Conservation (phyloP, 257 asterid species). For the Paulownia fortunei region DNA sequence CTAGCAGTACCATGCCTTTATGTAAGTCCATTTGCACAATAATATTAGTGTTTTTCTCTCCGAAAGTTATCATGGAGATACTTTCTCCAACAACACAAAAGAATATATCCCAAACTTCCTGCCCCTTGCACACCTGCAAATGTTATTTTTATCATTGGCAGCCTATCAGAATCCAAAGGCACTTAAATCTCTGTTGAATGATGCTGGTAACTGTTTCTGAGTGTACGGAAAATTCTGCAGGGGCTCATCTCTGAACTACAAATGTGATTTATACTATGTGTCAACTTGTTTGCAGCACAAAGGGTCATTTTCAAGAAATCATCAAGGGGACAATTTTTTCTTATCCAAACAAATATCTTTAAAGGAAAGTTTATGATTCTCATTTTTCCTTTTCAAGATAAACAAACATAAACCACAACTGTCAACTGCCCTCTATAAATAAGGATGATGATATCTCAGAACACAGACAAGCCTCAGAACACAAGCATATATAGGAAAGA, state of each 20-base stretch:
- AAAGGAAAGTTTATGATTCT: conserved; percentile 37
- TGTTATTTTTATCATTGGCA: conserved; percentile 24
- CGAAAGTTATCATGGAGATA: conserved; percentile 26
- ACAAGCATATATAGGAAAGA: no score
- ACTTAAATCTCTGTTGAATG: not conserved
- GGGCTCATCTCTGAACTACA: not conserved
- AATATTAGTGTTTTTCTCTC: not conserved
- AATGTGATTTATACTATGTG: conserved; percentile 23
- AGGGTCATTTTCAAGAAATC: conserved; percentile 47
- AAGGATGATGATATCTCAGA: conserved; percentile 26
- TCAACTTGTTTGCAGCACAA: conserved; percentile 49
- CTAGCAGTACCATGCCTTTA: conserved; percentile 20
- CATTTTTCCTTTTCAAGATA: conserved; percentile 37
- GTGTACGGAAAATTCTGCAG: conserved; percentile 26
- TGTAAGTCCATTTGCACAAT: conserved; percentile 31
- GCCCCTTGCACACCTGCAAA: conserved; percentile 42
- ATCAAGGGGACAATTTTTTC: conserved; percentile 32
- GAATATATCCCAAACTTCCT: conserved; percentile 47
- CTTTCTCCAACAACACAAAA: conserved; percentile 21
- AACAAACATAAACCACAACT: conserved; percentile 34
- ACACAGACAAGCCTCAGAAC: conserved; percentile 23
- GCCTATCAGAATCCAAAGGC: conserved; percentile 16
- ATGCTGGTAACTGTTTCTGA: not conserved
- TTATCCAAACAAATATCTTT: conserved; percentile 49
- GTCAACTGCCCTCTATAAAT: conserved; percentile 63